Conservation (phyloP, 2,329 filamentous ascomycete genomes). For the Aspergillus sp. region DNA sequence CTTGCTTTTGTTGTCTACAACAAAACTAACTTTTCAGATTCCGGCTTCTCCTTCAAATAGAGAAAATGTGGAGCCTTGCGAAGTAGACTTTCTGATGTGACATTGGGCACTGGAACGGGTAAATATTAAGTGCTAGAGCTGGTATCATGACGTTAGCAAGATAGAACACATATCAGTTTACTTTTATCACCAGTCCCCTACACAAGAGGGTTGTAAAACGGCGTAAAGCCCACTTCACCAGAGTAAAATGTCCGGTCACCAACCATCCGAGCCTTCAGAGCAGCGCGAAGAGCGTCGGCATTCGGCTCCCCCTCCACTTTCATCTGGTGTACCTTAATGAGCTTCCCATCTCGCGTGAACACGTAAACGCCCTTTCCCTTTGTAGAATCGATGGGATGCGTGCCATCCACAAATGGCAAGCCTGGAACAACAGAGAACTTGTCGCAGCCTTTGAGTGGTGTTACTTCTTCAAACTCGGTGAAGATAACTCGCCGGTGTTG, state of each 20-base stretch:
- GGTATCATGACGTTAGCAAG: conserved; percentile 25
- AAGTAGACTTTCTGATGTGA: neutral
- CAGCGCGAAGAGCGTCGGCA: conserved; percentile 38
- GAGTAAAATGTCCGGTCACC: conserved; percentile 31
- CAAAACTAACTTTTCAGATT: conserved; percentile 30
- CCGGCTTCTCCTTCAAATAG: conserved; percentile 32
- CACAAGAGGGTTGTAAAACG: conserved; percentile 37
- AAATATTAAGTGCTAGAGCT: conserved; percentile 6
- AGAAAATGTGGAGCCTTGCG: neutral
- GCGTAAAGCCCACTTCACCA: conserved; percentile 27
- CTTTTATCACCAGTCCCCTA: conserved; percentile 21
- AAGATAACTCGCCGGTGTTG: conserved; percentile 41
- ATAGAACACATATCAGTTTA: conserved; percentile 7
- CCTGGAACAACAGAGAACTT: conserved; percentile 36
- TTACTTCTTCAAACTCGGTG: conserved; percentile 37
- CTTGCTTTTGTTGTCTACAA: neutral
- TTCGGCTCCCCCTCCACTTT: conserved; percentile 44
- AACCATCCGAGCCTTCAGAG: conserved; percentile 44
- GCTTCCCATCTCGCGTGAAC: conserved; percentile 39
- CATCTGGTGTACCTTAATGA: conserved; percentile 40
- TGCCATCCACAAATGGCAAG: conserved; percentile 37
- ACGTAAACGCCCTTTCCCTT: conserved; percentile 36
- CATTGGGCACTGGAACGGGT: neutral
- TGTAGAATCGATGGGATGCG: conserved; percentile 28
- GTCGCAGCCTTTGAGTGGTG: conserved; percentile 27